Percentiles rank a stretch among this genome's conserved stretches.
Evolutionary conservation across 495 filamentous ascomycete species (phyloP).

Genomic region (Daldinia caldariorum): DNA sequence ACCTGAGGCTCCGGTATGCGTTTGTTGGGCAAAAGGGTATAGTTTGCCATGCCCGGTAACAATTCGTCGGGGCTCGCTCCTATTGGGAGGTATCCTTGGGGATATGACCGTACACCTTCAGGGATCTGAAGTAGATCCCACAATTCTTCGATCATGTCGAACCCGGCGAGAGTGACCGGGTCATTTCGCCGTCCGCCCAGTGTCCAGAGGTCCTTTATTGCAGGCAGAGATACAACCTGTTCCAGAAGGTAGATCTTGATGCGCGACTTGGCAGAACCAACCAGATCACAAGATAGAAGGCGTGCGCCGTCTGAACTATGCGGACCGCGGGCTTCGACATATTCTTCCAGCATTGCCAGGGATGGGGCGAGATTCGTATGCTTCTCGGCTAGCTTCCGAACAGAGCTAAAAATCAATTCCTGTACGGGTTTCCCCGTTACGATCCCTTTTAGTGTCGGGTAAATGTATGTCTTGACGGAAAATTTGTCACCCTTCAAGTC

Average conservation of each 20-base stretch:
- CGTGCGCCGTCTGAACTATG: not conserved
- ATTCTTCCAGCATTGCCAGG: not conserved
- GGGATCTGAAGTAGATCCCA: constrained; percentile 1
- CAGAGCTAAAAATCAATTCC: not conserved
- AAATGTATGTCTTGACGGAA: constrained; percentile 1
- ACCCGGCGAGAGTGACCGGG: not conserved
- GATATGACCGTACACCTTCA: constrained; percentile 1
- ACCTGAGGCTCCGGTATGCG: not conserved
- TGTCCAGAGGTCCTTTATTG: constrained; percentile 1
- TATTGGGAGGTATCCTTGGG: not conserved
- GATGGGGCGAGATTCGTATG: not conserved
- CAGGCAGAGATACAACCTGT: not conserved
- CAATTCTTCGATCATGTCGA: not conserved
- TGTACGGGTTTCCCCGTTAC: not conserved
- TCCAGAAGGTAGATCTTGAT: constrained; percentile 4
- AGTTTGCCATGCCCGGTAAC: not conserved
- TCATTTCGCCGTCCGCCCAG: not conserved
- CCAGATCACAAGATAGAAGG: not conserved
- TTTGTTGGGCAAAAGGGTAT: constrained; percentile 2
- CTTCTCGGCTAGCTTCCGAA: constrained; percentile 1
- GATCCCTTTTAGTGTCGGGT: not conserved
- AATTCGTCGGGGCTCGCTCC: not conserved
- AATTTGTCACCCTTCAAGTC: not conserved
- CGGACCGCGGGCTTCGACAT: not conserved
- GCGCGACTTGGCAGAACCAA: not conserved